Evolutionary conservation across 768 basidiomycete species (phyloP).

Genomic region (Sutorius australiensis): DNA sequence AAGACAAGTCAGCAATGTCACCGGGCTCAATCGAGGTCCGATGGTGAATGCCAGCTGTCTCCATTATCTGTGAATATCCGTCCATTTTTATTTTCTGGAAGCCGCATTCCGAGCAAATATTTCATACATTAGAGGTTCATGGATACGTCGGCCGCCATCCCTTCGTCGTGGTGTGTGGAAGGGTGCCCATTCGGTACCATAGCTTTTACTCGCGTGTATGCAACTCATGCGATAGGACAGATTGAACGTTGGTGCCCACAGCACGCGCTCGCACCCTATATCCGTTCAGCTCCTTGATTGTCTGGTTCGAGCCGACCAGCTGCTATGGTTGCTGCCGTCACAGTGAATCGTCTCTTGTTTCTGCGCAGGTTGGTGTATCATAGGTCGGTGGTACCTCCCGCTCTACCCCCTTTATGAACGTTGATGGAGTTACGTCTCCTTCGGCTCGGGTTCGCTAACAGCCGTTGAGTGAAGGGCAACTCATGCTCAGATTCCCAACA

Average conservation of each 20-base stretch:
- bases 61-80: neutral
- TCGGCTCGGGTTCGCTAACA: slow-evolving; percentile 2
- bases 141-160: neutral
- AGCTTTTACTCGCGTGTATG: neutral
- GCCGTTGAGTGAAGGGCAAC: neutral
- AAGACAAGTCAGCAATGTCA: neutral
- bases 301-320: neutral
- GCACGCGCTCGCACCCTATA: neutral
- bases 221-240: neutral
- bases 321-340: neutral
- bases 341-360: neutral
- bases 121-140: neutral
- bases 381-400: neutral
- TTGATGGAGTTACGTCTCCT: neutral
- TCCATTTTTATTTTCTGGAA: neutral
- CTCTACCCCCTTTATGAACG: slow-evolving; percentile 6
- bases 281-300: slow-evolving; percentile 6
- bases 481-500: neutral
- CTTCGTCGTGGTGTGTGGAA: neutral
- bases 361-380: neutral
- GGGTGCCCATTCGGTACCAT: neutral
- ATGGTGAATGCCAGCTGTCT: neutral
- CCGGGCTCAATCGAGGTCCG: slow-evolving; percentile 12
- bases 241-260: neutral
- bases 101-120: neutral